These are phyloP conservation scores for Tricholoma saponaceum DNA, from an alignment of 768 basidiomycete genomes.

Conservation along the genomic window DNA sequence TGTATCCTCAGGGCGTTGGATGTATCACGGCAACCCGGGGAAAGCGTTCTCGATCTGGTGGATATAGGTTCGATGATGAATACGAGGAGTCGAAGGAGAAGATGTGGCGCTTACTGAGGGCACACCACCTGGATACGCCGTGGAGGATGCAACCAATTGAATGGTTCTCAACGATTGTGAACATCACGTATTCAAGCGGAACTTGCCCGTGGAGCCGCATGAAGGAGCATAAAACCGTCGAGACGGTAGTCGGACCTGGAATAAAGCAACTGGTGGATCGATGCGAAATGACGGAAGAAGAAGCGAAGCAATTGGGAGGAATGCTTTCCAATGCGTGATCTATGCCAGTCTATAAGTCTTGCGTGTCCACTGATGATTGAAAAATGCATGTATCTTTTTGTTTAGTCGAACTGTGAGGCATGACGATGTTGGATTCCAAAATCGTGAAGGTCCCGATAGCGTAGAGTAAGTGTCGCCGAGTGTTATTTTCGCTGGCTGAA, in stretches of 20 bases:
- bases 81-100: conserved; percentile 29
- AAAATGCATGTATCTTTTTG: background rate
- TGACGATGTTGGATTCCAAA: background rate
- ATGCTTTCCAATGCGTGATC: conserved; percentile 4
- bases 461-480: too few species aligned
- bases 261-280: conserved; percentile 7
- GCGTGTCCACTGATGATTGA: background rate
- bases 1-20: conserved; percentile 28
- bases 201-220: background rate
- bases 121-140: conserved; percentile 4
- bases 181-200: conserved; percentile 8
- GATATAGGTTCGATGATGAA: conserved; percentile 16
- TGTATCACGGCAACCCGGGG: conserved; percentile 35
- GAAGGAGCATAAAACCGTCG: conserved; percentile 6
- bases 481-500: background rate
- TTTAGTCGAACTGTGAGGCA: background rate
- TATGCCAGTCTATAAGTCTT: background rate
- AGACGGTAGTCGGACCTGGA: conserved; percentile 6
- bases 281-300: conserved; percentile 13
- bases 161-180: conserved; percentile 13
- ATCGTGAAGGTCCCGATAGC: too few species aligned
- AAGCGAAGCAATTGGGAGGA: conserved; percentile 5
- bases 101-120: conserved; percentile 15
- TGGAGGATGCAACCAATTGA: conserved; percentile 11
- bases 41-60: conserved; percentile 9